Base-by-base conservation (phyloP, 164 flowering plant genomes). In the Taxillus chinensis region DNA sequence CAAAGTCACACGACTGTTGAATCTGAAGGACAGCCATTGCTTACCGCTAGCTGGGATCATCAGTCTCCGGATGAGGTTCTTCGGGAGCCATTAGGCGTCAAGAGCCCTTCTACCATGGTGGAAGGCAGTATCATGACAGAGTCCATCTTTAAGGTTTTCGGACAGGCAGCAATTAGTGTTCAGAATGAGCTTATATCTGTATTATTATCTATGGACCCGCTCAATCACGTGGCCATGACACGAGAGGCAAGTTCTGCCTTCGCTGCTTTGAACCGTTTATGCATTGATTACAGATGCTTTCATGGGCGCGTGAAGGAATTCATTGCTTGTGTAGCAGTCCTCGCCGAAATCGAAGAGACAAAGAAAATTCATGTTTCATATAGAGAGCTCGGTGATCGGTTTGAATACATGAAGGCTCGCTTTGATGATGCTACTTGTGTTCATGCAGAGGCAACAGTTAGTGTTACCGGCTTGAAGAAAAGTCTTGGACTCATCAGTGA, bases 201-300 rank as follows among this genome's bases (percentile, higher is more conserved):
- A 15, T 54, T 72, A 5, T 64, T 67, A 54, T 61, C 67, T n/a
- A 67, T 60, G 61, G 70, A 70, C 46, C 59, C 61, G 0, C 55
- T 8, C n/a, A 61, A 70, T 63, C 73, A 67, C 17, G 63, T 62
- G 41, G 15, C 41, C 66, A 70, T 76, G 72, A 5, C 6, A 11
- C 48, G 9, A 38, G 76, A 50, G 6, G 76, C 74, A 17, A 53
- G 52, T 2, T 13, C 50, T 14, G 42, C 68, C 0, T 70, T 73
- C 42, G 45, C 53, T 41, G 56, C 64, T 15, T 55, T 70, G 41
- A 60, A 65, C 11, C 39, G 45, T 45, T 14, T 74, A 4, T 5
- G 13, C 2, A 48, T 67, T 40, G 66, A 70, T 11, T 40, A 46
- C 16, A 45, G 16, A 7, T 16, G 38, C 3, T 70, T 76, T 11